Evolutionary conservation across 257 asterid species (phyloP), one percentile per base, ranked within the genome.

Genomic region (Knoxia roxburghii): DNA sequence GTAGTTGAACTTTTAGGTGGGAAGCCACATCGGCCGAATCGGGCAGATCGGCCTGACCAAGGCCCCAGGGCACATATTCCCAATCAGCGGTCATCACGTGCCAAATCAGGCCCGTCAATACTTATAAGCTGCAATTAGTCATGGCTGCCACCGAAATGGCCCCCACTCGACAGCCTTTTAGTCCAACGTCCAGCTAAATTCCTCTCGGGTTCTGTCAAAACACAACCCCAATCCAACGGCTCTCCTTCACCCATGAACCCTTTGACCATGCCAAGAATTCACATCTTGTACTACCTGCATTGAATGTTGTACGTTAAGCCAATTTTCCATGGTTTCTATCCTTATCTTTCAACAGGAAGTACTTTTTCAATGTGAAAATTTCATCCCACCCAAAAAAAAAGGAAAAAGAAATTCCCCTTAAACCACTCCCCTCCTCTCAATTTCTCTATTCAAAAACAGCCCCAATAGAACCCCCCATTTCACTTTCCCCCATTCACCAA

Each of bases 381-480:
- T 37, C 45, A 41, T 13, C 39, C 24, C 24, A 41, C 55, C 24
- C 7, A 7, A 53, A 10, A 37, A 51, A 39, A 56, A 57, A 23
- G 7, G 27, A 33, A 12, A 41, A 41, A 13, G 1, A 13, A 30
- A 13, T 27, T 56, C 40, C 49, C 77, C 77, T 57, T 14, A 50
- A 57, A 65, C 63, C 35, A 15, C 68, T 61, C 72, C 61, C 72
- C 27, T 35, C 77, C 64, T 60, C 46, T 48, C 63, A 61, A 49
- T 46, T 65, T 26, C 46, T 41, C 75, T 14, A 37, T 52, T 62
- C 75, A 62, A 53, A 62, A 39, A 33, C 46, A 12, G 30, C 11
- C 27, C n/a, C 61, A 8, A 5, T 35, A 4, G 56, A n/a, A n/a
- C n/a, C n/a, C n/a, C 24, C 61, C 33, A 18, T 32, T 49, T 37